Evolutionary conservation across 768 basidiomycete species (phyloP).

Genomic region (Russula sp.): DNA sequence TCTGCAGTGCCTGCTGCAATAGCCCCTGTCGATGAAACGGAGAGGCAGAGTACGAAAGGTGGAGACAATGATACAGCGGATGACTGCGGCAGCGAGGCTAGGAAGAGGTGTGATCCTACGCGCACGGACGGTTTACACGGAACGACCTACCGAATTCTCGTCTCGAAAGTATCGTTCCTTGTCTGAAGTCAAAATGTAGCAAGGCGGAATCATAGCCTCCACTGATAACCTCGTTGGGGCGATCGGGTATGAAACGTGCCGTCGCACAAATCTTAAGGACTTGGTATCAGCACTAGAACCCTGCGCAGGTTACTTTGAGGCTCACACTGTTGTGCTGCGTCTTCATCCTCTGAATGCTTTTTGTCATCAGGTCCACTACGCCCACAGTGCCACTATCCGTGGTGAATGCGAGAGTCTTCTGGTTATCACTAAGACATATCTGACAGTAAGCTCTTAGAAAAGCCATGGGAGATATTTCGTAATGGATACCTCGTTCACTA

Average conservation of each 20-base stretch:
- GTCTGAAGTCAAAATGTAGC: constrained; percentile 59
- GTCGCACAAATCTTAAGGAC: constrained; percentile 58
- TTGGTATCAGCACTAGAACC: constrained; percentile 8
- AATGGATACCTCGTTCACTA: constrained; percentile 59
- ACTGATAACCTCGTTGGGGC: constrained; percentile 67
- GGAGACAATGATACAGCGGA: constrained; percentile 59
- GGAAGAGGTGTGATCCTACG: constrained; percentile 10
- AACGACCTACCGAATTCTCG: constrained; percentile 48
- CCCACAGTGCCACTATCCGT: constrained; percentile 67
- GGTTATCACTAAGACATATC: constrained; percentile 56
- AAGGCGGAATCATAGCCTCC: constrained; percentile 70
- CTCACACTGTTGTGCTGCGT: constrained; percentile 57
- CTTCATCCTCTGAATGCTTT: constrained; percentile 50
- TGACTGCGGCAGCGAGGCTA: constrained; percentile 37
- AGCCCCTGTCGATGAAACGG: constrained; percentile 52
- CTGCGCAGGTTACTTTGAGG: constrained; percentile 5
- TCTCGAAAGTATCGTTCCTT: constrained; percentile 51
- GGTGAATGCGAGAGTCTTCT: constrained; percentile 54
- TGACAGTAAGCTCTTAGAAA: constrained; percentile 40
- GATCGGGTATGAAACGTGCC: constrained; percentile 64
- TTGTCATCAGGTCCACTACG: constrained; percentile 50
- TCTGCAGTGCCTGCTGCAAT: constrained; percentile 72
- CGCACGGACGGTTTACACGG: constrained; percentile 4
- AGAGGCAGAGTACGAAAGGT: constrained; percentile 63
- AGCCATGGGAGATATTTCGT: constrained; percentile 3